phyloP scores from a whole-genome alignment of 2,329 filamentous ascomycete genomes.

The Phialophora verrucosa region DNA sequence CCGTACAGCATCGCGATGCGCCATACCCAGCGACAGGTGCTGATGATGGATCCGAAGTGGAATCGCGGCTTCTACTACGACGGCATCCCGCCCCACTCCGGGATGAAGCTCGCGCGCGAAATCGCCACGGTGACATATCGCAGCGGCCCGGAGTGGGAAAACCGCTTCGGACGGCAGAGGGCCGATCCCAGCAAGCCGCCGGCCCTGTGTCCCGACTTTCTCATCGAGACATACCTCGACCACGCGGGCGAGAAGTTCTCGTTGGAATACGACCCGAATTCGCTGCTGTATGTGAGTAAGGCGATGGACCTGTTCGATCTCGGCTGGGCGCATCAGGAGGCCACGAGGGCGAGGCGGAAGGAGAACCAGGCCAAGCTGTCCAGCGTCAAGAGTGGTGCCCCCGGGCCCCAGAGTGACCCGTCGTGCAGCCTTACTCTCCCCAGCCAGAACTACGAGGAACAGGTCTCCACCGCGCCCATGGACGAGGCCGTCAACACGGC shows the following conservation, averaged over 20 bases:
- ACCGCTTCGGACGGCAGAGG: constrained; percentile 83
- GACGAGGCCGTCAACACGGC: constrained; percentile 43
- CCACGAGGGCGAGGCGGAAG: constrained; percentile 66
- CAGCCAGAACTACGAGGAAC: constrained; percentile 83
- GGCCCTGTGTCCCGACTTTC: constrained; percentile 93
- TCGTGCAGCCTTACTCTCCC: constrained; percentile 83
- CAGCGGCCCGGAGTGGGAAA: constrained; percentile 96
- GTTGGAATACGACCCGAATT: constrained; percentile 94
- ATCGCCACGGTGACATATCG: constrained; percentile 98
- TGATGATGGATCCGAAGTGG: constrained; percentile 99
- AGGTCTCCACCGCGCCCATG: constrained; percentile 53
- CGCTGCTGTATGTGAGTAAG: constrained; percentile 93
- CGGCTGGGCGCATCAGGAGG: constrained; percentile 71
- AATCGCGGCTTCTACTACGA: constrained; percentile 93
- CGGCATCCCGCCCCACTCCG: constrained; percentile 82
- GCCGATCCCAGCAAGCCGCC: constrained; percentile 86
- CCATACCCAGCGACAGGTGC: constrained; percentile 93
- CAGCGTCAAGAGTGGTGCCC: constrained; percentile 45
- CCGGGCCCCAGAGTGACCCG: constrained; percentile 47
- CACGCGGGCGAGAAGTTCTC: constrained; percentile 99
- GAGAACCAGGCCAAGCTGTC: constrained; percentile 63
- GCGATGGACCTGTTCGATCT: constrained; percentile 99
- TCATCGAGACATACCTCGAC: constrained; percentile 97
- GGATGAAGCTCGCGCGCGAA: constrained; percentile 97
- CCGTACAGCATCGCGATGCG: constrained; percentile 99